Base-by-base conservation (phyloP, 805 yeast species). In the Candida bentonensis region DNA sequence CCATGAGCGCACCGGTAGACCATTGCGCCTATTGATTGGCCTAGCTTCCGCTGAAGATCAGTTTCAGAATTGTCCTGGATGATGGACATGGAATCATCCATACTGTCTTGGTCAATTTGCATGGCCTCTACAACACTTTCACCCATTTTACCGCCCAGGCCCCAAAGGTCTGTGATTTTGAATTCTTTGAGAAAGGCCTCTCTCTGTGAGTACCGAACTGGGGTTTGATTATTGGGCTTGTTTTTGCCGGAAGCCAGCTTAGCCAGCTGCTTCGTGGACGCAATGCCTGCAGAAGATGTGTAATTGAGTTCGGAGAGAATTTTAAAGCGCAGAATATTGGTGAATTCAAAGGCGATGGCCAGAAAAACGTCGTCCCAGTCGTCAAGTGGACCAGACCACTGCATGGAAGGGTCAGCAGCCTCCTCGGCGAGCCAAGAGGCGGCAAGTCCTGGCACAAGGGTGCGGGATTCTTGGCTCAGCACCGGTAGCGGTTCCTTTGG, bases 101-200 rank as follows among this genome's bases (percentile, higher is more conserved):
- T 17, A 9, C 17, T n/a, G 7, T n/a, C 36, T n/a, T 30, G 17
- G 5, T 9, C 13, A 15, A 30, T 30, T 1, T 68, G 64, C n/a
- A 87, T 59, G 17, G 64, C 59, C n/a, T 61, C 58, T 15, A 69
- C 49, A 1, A 86, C 66, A 11, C 65, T 63, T 9, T 78, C 78
- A 0, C 98, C 98, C 7, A 71, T 62, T 51, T 84, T 85, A 2
- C 97, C 98, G 4, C 98, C 97, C 69, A 89, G 66, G 0, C 95
- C 86, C 73, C 95, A 81, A 46, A 89, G 74, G 52, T 87, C 94
- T 0, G 75, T 73, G 20, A 89, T 57, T 47, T 77, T 74, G 57
- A 80, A 78, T 22, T 72, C 67, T 23, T 66, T 66, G 9, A 88
- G 59, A 57, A 89, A 92, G 0, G 56, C 53, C 2, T 63, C 49